Conservation (phyloP, 768 basidiomycete genomes). For the Tylopilus rubrobrunneus region DNA sequence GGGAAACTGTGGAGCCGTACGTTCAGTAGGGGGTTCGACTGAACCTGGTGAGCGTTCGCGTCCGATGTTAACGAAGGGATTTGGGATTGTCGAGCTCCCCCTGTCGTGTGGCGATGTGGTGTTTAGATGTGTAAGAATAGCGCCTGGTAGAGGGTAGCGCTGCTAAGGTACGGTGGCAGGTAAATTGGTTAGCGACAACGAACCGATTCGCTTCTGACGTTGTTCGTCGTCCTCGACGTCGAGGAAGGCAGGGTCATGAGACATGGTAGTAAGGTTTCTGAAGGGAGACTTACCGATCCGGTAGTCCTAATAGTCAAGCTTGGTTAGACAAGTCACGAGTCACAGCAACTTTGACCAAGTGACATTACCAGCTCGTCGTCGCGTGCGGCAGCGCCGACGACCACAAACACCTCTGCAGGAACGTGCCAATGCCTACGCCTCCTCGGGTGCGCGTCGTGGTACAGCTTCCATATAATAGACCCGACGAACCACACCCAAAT, state of each 20-base stretch:
- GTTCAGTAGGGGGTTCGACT: constrained; percentile 43
- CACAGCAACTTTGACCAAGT: background rate
- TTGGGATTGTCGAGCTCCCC: constrained; percentile 8
- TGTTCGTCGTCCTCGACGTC: constrained; percentile 48
- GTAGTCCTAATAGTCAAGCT: background rate
- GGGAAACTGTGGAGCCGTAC: constrained; percentile 33
- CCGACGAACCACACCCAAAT: constrained; percentile 61
- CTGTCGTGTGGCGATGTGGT: constrained; percentile 9
- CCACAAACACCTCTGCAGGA: background rate
- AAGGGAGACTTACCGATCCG: constrained; percentile 5
- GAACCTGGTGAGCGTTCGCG: constrained; percentile 29
- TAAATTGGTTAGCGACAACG: background rate
- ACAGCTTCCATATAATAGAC: constrained; percentile 73
- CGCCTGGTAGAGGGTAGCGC: constrained; percentile 27
- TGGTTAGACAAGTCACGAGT: background rate
- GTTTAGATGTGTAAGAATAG: constrained; percentile 40
- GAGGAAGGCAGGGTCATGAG: constrained; percentile 23
- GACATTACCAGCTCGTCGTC: background rate
- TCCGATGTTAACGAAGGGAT: constrained; percentile 34
- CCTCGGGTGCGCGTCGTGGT: constrained; percentile 67
- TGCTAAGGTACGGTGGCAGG: background rate
- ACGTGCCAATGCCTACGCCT: constrained; percentile 19
- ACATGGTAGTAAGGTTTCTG: constrained; percentile 7
- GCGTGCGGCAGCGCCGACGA: background rate
- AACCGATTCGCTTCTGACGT: constrained; percentile 41